Percentiles rank a stretch among this genome's conserved stretches.
Evolutionary conservation across 2,329 filamentous ascomycete species (phyloP).

Genomic region (Chrysosporium keratinophilum): DNA sequence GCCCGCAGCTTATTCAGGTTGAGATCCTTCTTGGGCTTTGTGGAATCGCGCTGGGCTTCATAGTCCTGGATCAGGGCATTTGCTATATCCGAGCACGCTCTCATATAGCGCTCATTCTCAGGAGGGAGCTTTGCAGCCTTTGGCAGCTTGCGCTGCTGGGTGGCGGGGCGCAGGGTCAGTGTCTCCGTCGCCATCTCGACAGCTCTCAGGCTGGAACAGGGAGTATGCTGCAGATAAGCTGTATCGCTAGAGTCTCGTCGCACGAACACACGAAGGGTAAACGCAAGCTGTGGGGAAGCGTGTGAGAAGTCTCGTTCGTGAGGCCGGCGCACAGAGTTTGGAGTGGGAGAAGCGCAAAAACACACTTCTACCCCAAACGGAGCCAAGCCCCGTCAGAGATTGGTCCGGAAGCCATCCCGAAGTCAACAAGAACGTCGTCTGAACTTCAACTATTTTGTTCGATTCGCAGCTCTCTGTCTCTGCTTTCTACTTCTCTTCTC

Average conservation of each 20-base stretch:
- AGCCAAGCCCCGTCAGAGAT: constrained; percentile 7
- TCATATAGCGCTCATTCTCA: constrained; percentile 88
- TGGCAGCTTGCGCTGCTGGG: constrained; percentile 45
- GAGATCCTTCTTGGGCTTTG: constrained; percentile 67
- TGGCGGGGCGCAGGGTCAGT: constrained; percentile 47
- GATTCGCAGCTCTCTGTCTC: constrained; percentile 11
- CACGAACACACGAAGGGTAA: background rate
- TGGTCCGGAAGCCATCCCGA: background rate
- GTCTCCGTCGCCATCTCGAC: constrained; percentile 50
- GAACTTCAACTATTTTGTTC: background rate
- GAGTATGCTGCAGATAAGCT: background rate
- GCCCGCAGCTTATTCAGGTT: constrained; percentile 84
- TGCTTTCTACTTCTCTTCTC: constrained; percentile 15
- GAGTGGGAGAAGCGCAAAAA: constrained; percentile 5
- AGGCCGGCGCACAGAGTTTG: background rate
- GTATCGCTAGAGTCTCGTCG: background rate
- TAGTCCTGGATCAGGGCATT: constrained; percentile 90
- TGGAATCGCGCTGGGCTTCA: constrained; percentile 64
- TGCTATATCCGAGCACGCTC: constrained; percentile 91
- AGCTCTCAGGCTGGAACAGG: background rate
- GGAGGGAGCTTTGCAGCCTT: constrained; percentile 68
- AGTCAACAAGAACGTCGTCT: constrained; percentile 3
- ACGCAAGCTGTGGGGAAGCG: background rate
- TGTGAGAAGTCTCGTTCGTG: background rate
- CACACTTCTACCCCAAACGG: constrained; percentile 4